These are phyloP conservation scores for Mycena polygramma DNA, from an alignment of 768 basidiomycete genomes.

Conservation along the genomic window DNA sequence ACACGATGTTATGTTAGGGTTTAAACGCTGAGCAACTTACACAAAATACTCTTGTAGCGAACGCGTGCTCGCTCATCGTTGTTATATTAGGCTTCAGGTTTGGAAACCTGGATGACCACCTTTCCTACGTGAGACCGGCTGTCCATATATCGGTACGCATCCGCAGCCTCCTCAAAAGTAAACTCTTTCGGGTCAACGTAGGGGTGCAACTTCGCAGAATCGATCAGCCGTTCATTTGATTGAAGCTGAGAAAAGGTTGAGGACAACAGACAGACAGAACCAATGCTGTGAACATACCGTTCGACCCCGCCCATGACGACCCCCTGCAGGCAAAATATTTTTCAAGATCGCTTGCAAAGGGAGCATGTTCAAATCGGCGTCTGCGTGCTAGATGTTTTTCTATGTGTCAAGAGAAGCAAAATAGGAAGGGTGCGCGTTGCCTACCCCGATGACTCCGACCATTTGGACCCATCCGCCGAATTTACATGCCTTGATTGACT, in stretches of 20 bases:
- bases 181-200: slow-evolving; percentile 62
- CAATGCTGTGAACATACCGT: slow-evolving; percentile 45
- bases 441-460: slow-evolving; percentile 53
- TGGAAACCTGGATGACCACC: slow-evolving; percentile 55
- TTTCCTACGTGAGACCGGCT: slow-evolving; percentile 64
- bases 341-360: slow-evolving; percentile 44
- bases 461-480: slow-evolving; percentile 48
- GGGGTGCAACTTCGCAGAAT: slow-evolving; percentile 51
- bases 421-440: not conserved
- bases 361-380: slow-evolving; percentile 42
- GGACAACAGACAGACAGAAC: not conserved
- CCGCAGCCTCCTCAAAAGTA: slow-evolving; percentile 55
- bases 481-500: slow-evolving; percentile 44
- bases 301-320: slow-evolving; percentile 58
- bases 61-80: too few relatives aligned
- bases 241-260: slow-evolving; percentile 47
- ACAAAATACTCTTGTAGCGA: too few relatives aligned
- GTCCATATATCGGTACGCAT: slow-evolving; percentile 60
- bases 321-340: slow-evolving; percentile 52
- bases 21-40: too few relatives aligned
- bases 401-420: not conserved
- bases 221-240: slow-evolving; percentile 56
- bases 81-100: not conserved
- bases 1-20: too few relatives aligned
- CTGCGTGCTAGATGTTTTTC: slow-evolving; percentile 6